Evolutionary conservation across 2,329 filamentous ascomycete species (phyloP), one percentile per base, ranked within the genome.

Genomic region (Alternaria longipes): DNA sequence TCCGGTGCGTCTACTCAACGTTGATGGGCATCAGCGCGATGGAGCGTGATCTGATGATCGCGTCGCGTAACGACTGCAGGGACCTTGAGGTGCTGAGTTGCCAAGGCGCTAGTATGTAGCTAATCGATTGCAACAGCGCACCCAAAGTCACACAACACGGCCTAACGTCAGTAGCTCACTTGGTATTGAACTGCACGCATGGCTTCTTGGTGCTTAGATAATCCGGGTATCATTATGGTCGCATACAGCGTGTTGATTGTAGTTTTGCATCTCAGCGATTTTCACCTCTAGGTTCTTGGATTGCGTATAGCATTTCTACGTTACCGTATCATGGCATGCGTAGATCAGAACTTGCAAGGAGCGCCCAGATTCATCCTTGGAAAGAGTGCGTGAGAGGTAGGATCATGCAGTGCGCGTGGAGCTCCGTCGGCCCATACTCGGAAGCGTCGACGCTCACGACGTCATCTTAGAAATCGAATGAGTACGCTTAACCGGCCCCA

Each of bases 391-490:
- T 8, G 8, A n/a, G 34, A 6, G 34, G 34, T 38, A 38, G 12
- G 16, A 40, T 40, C n/a, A 40, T 18, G 14, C 9, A 40, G 8
- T 16, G 8, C 3, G 11, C 8, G 8, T 38, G 40, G 14, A 46
- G 28, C 26, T 26, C 12, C 26, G 8, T 51, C 44, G 57, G 47
- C 50, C 20, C 49, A 45, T 54, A n/a, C 36, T 64, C 59, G 59
- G 64, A 57, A 34, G 22, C 38, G 26, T 41, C 34, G 26, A 38
- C 24, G 16, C 46, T 24, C 51, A 58, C 46, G 46, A 66, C 64
- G 64, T 66, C 64, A 66, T 64, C 52, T 58, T 54, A 56, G 44
- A 28, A 61, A 65, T 62, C 22, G 26, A 30, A 46, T 16, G 30
- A 55, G 26, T 38, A 60, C 36, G 32, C 46, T 36, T 26, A 22